Base-by-base conservation (phyloP, 2,329 filamentous ascomycete genomes). In the Penicillium corylophilum region DNA sequence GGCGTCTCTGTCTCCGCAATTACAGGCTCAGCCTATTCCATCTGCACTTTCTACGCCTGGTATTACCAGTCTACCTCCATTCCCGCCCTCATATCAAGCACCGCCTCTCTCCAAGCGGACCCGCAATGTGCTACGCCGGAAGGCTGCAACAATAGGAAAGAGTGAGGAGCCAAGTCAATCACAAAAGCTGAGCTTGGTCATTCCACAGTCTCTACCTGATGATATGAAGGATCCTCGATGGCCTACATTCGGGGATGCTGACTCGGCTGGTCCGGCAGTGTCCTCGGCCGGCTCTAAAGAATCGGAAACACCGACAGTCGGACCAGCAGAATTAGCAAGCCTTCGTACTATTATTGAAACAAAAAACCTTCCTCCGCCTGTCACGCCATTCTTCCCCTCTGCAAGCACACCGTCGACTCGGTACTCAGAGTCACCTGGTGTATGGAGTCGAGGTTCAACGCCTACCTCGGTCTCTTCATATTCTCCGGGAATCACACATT, bases 401-500 rank as follows among this genome's bases (percentile, higher is more conserved):
- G 65, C 72, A 7, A 74, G 71, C 53, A 77, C 71, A 22, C 74
- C 75, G 20, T 77, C 75, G 3, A 77, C 74, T 29, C 67, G 72
- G 46, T 76, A 75, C 46, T 76, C 75, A 8, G 72, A 71, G 28
- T 77, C 75, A 10, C 74, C 75, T 0, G 73, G 74, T 6, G 67
- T 74, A 50, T 77, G 73, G 73, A 75, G 74, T 58, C 68, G 75
- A 47, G 74, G 68, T 5, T 79, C 77, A 5, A 79, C 77, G 4
- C 77, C 77, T 2, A 78, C 75, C 13, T 77, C 77, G 3, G 62
- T 78, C 51, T 79, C 76, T 10, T 79, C 77, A 12, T 74, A 76
- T 51, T 79, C 77, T 4, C 77, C 77, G 5, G 74, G 75, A 6
- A 69, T 77, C 47, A 64, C 72, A 33, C 68, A 73, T 16, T 66